Evolutionary conservation across 371 early-diverging fungal species (phyloP).

Genomic region (Lichtheimia ramosa): DNA sequence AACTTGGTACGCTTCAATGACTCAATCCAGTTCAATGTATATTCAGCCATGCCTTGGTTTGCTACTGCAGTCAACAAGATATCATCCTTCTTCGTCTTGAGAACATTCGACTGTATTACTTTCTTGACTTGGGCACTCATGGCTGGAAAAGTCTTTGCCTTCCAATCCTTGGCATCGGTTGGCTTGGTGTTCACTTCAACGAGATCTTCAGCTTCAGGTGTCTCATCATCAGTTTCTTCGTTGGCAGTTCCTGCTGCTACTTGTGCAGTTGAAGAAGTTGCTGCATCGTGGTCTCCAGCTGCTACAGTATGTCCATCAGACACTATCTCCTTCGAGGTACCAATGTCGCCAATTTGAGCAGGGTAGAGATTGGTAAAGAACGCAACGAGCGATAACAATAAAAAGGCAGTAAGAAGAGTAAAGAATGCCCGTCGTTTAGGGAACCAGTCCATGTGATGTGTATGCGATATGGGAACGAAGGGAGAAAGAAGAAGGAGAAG

Average conservation of each 20-base stretch:
- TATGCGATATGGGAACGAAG: neutral
- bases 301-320: neutral
- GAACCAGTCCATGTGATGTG: constrained; percentile 6
- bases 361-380: constrained; percentile 15
- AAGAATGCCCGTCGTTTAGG: constrained; percentile 12
- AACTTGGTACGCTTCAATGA: constrained; percentile 24
- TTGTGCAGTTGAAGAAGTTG: neutral
- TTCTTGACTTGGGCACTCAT: constrained; percentile 6
- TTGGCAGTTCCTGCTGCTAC: neutral
- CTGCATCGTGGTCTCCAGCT: neutral
- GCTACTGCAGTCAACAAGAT: constrained; percentile 34
- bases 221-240: constrained; percentile 4
- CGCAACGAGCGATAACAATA: constrained; percentile 12
- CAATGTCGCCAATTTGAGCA: neutral
- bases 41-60: constrained; percentile 36
- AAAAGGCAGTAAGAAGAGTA: constrained; percentile 7
- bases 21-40: constrained; percentile 43
- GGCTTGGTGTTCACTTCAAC: constrained; percentile 13
- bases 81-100: constrained; percentile 9
- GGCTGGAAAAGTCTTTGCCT: constrained; percentile 18
- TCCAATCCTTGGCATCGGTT: constrained; percentile 13
- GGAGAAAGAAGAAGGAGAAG: neutral
- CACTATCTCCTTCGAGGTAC: neutral
- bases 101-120: constrained; percentile 11
- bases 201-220: constrained; percentile 14